Base-by-base conservation (phyloP, 768 basidiomycete species). In the Collybia sp. region DNA sequence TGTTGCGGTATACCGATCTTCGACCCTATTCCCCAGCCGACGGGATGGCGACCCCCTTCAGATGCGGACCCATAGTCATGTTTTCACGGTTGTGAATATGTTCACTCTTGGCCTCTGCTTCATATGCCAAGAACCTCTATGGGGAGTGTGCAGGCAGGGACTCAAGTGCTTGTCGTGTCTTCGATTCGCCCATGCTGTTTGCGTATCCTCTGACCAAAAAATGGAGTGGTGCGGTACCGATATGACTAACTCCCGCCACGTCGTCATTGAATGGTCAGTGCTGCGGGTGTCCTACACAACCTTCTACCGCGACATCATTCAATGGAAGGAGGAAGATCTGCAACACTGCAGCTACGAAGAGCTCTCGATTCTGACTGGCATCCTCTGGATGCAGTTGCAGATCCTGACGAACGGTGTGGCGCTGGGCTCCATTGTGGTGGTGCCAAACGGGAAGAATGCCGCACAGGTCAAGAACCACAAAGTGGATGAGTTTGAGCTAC, bases 91-190 rank as follows among this genome's bases (percentile, higher is more conserved):
- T 8, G 75, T 81, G 48, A 90, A 85, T 54, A 60, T 88, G 36
- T 91, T 92, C 64, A 85, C 80, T 18, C 62, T 91, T 6, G 77
- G 77, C n/a, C 70, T 85, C 8, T 93, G 90, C 58, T 72, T 76
- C 49, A 57, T 73, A 3, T 93, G 90, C 59, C 70, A 63, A 15
- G 62, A 72, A 36, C 90, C 90, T 1, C 69, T 92, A 10, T 92
- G 89, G 88, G 90, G 88, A 2, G 71, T 66, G 40, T 62, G 69
- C 12, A 63, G 62, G 31, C 89, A 92, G 60, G 85, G 79, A 2
- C 54, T 84, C 16, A 77, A 75, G 42, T 93, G 90, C 57, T 58
- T 59, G 18, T 63, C 66, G 2, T 93, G 90, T 62, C 70, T 70
- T 30, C 67, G 74, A 16, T 81, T 87, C 45, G 71, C 74, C 12